Evolutionary conservation across 805 yeast species (phyloP), one percentile per base, ranked within the genome.

Genomic region (Metschnikowia drakensbergensis): DNA sequence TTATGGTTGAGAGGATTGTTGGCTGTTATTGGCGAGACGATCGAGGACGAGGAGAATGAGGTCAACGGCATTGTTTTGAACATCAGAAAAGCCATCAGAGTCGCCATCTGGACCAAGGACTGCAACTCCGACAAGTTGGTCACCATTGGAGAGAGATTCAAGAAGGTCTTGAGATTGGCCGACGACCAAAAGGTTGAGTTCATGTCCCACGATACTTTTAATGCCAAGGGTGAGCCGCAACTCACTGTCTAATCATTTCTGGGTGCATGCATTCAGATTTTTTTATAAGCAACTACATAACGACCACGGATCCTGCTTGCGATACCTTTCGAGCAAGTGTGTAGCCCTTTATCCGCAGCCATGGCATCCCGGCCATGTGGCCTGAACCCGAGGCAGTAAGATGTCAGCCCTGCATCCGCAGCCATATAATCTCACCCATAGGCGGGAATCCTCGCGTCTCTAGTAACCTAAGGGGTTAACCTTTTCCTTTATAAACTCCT

Each of bases 11-110:
- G 95, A 69, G 83, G 91, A 45, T 76, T 94, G 63, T 80, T 94
- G 59, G 84, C 95, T 44, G 88, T 88, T 48, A 88, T 94, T 68
- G 99, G 99, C 62, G 98, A 91, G 74, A 88, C 97, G 48, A 84
- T 92, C 59, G 94, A 87, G 65, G 90, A 83, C 57, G 87, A 82
- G 49, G 80, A 80, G 58, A 81, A 86, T 65, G 92, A 89, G 73
- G 94, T 94, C 57, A 91, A 88, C 67, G 99, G 99, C 64, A 88
- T 89, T 60, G 96, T 94, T 56, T 82, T 89, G 65, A 88, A 88
- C 68, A 83, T 87, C 62, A 84, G 82, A 66, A 82, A 80, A 58
- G 88, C 82, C 57, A 82, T 79, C 76, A 86, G 89, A 71, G 79
- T 92, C 67, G 92, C 95, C 64, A 75, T 92, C 67, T 92, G 99